phyloP scores from a whole-genome alignment of 352 stramenopile genomes.

The Globisporangium cystogenes region DNA sequence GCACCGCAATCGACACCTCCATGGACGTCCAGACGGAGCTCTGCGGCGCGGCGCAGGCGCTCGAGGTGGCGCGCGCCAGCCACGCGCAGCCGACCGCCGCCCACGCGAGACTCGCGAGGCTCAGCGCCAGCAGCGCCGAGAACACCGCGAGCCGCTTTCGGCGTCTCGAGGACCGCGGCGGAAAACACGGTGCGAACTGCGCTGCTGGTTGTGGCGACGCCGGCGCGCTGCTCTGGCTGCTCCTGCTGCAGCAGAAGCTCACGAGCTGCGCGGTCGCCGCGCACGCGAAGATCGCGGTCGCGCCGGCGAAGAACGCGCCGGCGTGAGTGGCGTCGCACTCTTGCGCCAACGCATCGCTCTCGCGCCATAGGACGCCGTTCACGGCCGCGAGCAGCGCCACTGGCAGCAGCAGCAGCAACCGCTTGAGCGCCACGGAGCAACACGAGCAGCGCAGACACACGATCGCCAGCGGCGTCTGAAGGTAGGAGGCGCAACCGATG shows the following conservation, averaged over 20 bases:
- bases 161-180: not conserved
- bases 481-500: not conserved
- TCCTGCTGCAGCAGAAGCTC: not conserved
- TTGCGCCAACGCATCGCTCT: constrained; percentile 2
- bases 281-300: constrained; percentile 14
- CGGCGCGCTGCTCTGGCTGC: not conserved
- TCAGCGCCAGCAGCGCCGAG: constrained; percentile 8
- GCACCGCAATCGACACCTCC: constrained; percentile 19
- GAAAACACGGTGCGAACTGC: too few species aligned
- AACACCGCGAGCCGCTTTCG: constrained; percentile 14
- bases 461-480: constrained; percentile 25
- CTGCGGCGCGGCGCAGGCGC: not conserved
- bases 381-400: constrained; percentile 14
- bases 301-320: constrained; percentile 21
- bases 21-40: constrained; percentile 6
- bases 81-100: constrained; percentile 16
- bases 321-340: not conserved
- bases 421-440: constrained; percentile 35
- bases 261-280: constrained; percentile 13
- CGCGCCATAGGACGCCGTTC: constrained; percentile 24
- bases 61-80: constrained; percentile 3
- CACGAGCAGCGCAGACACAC: constrained; percentile 51
- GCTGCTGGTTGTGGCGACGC: not conserved
- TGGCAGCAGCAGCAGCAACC: constrained; percentile 23
- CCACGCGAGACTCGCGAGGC: constrained; percentile 19